phyloP scores from a whole-genome alignment of 306 rosid species.

The Prinsepia uniflora region DNA sequence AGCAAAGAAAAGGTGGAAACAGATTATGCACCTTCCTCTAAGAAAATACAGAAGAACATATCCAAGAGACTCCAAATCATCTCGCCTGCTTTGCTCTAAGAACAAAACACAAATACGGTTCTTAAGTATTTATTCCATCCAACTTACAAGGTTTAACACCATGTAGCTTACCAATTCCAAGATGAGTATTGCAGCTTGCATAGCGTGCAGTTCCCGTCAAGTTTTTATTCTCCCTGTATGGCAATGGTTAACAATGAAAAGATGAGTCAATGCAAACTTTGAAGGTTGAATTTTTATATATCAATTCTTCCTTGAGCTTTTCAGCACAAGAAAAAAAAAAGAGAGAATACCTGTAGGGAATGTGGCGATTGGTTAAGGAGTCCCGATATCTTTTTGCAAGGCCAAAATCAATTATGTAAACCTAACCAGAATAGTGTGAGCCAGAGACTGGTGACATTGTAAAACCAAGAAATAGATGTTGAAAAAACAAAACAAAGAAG shows the following conservation, averaged over 20 bases:
- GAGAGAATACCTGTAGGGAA: conserved; percentile 67
- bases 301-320: not conserved
- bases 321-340: not conserved
- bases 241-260: conserved; percentile 21
- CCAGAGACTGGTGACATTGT: conserved; percentile 1
- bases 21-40: conserved; percentile 73
- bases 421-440: conserved; percentile 39
- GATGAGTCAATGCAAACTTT: not conserved
- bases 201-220: conserved; percentile 94
- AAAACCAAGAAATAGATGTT: conserved; percentile 4
- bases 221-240: conserved; percentile 75
- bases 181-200: conserved; percentile 99
- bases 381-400: conserved; percentile 93
- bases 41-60: conserved; percentile 92
- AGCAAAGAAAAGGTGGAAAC: conserved; percentile 14
- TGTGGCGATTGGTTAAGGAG: conserved; percentile 77
- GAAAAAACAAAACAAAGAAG: conserved; percentile 10
- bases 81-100: conserved; percentile 96
- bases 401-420: conserved; percentile 88
- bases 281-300: not conserved
- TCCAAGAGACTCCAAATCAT: conserved; percentile 97
- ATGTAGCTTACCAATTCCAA: conserved; percentile 77
- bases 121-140: conserved; percentile 1
- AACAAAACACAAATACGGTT: conserved; percentile 25
- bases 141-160: conserved; percentile 6